Percentiles rank a stretch among this genome's conserved stretches.
These are phyloP conservation scores for Verbena officinalis DNA, from an alignment of 257 asterid genomes.

Conservation along the genomic window DNA sequence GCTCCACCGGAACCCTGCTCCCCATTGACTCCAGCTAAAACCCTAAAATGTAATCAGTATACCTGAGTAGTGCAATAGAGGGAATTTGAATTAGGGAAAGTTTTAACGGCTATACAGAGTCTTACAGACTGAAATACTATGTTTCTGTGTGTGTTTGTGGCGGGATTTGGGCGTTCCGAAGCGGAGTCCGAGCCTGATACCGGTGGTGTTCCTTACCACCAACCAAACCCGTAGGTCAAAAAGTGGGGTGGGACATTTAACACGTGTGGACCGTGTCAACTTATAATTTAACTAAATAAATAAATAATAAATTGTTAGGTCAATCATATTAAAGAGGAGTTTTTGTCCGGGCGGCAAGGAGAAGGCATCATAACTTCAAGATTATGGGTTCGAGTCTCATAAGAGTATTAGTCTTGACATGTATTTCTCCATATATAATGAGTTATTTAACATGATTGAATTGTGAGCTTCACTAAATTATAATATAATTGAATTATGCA, in stretches of 20 bases:
- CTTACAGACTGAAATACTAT: constrained; percentile 34
- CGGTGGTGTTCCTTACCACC: constrained; percentile 29
- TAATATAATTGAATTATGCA: no score
- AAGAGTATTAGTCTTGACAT: no score
- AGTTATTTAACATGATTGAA: no score
- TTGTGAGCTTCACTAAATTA: no score
- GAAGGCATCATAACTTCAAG: no score
- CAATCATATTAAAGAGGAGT: no score
- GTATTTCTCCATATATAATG: no score
- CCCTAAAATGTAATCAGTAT: constrained; percentile 31
- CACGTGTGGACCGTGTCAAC: not conserved
- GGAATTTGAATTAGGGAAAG: constrained; percentile 27
- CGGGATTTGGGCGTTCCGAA: constrained; percentile 37
- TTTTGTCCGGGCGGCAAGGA: no score
- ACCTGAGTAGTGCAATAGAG: not conserved
- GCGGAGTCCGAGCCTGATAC: constrained; percentile 49
- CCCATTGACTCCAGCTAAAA: constrained; percentile 49
- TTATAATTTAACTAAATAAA: no score
- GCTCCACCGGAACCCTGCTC: constrained; percentile 79
- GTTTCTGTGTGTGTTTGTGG: not conserved
- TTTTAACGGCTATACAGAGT: constrained; percentile 57
- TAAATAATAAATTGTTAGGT: no score
- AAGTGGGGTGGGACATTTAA: not conserved
- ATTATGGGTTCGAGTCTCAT: no score
- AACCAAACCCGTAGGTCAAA: constrained; percentile 26